phyloP scores from a whole-genome alignment of 495 filamentous ascomycete species.

The Bacidia rubella region DNA sequence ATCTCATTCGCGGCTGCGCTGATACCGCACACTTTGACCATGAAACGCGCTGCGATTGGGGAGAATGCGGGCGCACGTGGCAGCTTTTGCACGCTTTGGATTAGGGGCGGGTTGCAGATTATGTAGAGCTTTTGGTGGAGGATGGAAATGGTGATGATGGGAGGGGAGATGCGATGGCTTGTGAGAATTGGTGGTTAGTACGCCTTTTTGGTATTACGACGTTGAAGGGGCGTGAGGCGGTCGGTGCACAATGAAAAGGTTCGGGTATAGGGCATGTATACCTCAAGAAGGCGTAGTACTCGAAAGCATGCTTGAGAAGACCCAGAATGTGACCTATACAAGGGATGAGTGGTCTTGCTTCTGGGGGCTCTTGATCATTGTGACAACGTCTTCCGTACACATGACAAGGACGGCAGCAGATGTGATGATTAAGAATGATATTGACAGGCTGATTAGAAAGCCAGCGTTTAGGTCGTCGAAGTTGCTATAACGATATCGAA shows the following conservation, averaged over 20 bases:
- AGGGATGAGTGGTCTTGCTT: no score
- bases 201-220: no score
- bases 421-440: no score
- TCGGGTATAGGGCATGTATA: background rate
- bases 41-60: background rate
- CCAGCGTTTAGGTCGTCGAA: no score
- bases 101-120: background rate
- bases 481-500: no score
- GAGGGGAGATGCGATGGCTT: background rate
- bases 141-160: background rate
- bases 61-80: background rate
- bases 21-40: background rate
- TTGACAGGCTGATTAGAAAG: no score
- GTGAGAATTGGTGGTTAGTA: no score
- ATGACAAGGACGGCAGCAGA: no score
- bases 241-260: background rate
- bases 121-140: background rate
- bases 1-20: background rate
- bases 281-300: background rate
- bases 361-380: no score
- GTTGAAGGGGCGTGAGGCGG: background rate
- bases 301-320: background rate
- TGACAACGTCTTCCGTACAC: no score
- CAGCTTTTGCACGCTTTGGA: background rate
- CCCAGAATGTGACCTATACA: background rate